Conservation (phyloP, 495 filamentous ascomycete genomes). For the Aspergillus indologenus region DNA sequence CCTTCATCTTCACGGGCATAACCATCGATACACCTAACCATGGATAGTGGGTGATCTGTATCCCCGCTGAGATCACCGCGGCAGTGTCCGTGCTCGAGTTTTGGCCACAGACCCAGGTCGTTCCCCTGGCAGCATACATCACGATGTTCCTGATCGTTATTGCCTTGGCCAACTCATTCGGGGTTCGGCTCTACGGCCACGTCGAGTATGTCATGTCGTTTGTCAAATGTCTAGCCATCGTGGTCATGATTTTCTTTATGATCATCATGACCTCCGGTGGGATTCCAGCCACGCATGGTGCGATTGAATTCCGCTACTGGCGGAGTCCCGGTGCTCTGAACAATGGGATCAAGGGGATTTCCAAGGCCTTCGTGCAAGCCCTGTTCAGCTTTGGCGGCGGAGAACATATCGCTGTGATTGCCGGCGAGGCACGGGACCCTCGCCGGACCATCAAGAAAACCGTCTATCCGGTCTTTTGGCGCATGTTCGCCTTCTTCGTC, state of each 20-base stretch:
- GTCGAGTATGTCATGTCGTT: conserved; percentile 33
- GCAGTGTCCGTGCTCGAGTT: conserved; percentile 27
- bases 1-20: background rate
- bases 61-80: conserved; percentile 31
- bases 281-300: conserved; percentile 26
- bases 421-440: conserved; percentile 27
- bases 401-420: conserved; percentile 31
- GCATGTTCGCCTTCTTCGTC: conserved; percentile 34
- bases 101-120: conserved; percentile 25
- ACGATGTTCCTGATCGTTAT: conserved; percentile 27
- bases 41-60: conserved; percentile 31
- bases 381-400: conserved; percentile 31
- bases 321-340: conserved; percentile 29
- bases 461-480: conserved; percentile 29
- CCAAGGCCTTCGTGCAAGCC: conserved; percentile 30
- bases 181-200: conserved; percentile 26
- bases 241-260: conserved; percentile 33
- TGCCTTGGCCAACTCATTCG: conserved; percentile 22
- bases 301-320: conserved; percentile 30
- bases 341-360: conserved; percentile 32
- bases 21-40: background rate
- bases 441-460: conserved; percentile 28
- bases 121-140: conserved; percentile 29
- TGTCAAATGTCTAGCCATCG: conserved; percentile 24
- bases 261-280: conserved; percentile 34